phyloP scores from a whole-genome alignment of 2,329 filamentous ascomycete species.

The Xylariomycetidae sp. region DNA sequence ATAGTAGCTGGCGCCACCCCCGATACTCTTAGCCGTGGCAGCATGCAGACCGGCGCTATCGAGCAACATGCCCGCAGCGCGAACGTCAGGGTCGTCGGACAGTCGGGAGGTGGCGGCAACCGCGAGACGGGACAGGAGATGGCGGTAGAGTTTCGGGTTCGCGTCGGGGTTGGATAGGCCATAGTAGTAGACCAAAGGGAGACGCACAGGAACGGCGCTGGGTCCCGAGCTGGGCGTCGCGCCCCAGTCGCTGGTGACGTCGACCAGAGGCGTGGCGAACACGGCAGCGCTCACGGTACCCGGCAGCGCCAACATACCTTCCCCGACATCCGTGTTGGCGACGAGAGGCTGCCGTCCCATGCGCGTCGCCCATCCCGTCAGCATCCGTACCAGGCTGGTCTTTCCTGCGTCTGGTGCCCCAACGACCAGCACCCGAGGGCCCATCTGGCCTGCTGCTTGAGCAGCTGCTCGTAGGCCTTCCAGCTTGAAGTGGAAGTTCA shows the following conservation, averaged over 20 bases:
- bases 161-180: conserved; percentile 69
- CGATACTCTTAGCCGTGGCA: conserved; percentile 45
- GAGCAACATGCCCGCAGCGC: conserved; percentile 73
- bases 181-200: conserved; percentile 87
- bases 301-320: conserved; percentile 71
- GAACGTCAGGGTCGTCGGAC: conserved; percentile 66
- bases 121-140: conserved; percentile 69
- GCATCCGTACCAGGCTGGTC: conserved; percentile 69
- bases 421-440: conserved; percentile 78
- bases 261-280: conserved; percentile 79
- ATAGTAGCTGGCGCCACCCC: conserved; percentile 42
- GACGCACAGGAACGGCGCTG: conserved; percentile 80
- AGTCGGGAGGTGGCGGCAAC: conserved; percentile 72
- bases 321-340: conserved; percentile 77
- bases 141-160: conserved; percentile 65
- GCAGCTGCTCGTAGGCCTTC: conserved; percentile 64
- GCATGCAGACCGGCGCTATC: conserved; percentile 73
- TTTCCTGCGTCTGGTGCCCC: conserved; percentile 78
- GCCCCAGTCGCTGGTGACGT: conserved; percentile 78
- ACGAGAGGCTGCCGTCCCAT: conserved; percentile 70
- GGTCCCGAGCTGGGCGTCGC: conserved; percentile 87
- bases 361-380: conserved; percentile 74
- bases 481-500: conserved; percentile 85
- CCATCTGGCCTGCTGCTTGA: conserved; percentile 35
- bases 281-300: conserved; percentile 82